phyloP scores from a whole-genome alignment of 345 rosid genomes.

The Gossypium raimondii region DNA sequence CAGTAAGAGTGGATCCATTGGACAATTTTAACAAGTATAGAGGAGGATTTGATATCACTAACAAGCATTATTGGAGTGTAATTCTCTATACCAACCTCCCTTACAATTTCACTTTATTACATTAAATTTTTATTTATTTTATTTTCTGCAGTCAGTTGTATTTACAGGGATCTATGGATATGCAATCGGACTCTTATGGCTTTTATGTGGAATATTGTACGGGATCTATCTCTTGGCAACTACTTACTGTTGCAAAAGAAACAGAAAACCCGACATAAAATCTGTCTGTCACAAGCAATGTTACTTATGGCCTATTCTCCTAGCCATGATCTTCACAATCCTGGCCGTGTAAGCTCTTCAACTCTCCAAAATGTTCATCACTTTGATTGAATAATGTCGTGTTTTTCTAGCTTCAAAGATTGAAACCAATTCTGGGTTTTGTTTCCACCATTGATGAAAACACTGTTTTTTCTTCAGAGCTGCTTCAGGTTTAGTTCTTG shows the following conservation, averaged over 20 bases:
- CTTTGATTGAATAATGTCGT: not conserved
- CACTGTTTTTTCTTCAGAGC: conserved; percentile 29
- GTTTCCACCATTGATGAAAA: not conserved
- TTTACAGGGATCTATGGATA: conserved; percentile 63
- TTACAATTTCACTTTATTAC: not conserved
- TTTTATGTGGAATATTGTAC: conserved; percentile 39
- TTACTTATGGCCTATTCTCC: conserved; percentile 34
- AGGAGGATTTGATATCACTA: conserved; percentile 50
- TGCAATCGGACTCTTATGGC: conserved; percentile 46
- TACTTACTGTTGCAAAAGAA: conserved; percentile 28
- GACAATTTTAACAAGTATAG: conserved; percentile 45
- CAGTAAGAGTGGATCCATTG: conserved; percentile 52
- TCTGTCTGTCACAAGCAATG: conserved; percentile 27
- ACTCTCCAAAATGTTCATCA: not conserved
- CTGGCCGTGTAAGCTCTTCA: conserved; percentile 50
- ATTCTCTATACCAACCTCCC: conserved; percentile 6
- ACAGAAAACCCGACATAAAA: conserved; percentile 25
- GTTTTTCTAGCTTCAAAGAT: not conserved
- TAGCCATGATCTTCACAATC: conserved; percentile 40
- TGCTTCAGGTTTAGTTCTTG: conserved; percentile 57
- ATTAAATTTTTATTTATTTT: not conserved
- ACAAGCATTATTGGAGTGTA: conserved; percentile 69
- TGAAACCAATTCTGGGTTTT: not conserved
- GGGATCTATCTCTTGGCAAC: conserved; percentile 28
- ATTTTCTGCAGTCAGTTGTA: conserved; percentile 45